Percentiles rank a stretch among this genome's conserved stretches.
Conservation (phyloP, 768 basidiomycete species). For the Pleurotus ostreatus region DNA sequence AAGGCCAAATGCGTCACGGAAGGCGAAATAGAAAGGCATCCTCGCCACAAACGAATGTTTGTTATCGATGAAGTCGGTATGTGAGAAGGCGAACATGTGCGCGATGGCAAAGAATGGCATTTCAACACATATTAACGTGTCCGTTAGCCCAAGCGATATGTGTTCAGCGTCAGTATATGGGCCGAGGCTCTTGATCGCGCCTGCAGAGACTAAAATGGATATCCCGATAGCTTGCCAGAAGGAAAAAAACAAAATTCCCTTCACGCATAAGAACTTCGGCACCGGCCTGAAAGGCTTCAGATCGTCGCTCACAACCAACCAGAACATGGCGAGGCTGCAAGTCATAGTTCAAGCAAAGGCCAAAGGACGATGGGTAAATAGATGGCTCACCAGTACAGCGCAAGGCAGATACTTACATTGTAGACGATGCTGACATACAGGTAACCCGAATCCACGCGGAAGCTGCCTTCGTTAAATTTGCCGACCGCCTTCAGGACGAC, state of each 20-base stretch:
- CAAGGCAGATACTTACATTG: slow-evolving; percentile 76
- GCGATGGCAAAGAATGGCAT: slow-evolving; percentile 97
- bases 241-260: slow-evolving; percentile 96
- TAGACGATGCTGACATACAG: slow-evolving; percentile 87
- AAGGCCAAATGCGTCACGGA: slow-evolving; percentile 83
- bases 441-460: slow-evolving; percentile 83
- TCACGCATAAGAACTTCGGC: slow-evolving; percentile 98
- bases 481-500: slow-evolving; percentile 82
- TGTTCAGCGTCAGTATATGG: slow-evolving; percentile 86
- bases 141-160: slow-evolving; percentile 86
- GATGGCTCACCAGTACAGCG: slow-evolving; percentile 59
- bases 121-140: slow-evolving; percentile 90
- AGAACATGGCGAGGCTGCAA: slow-evolving; percentile 78
- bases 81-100: slow-evolving; percentile 92
- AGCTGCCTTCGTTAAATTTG: slow-evolving; percentile 87
- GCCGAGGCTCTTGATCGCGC: slow-evolving; percentile 73
- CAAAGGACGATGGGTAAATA: background rate
- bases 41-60: slow-evolving; percentile 69
- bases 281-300: slow-evolving; percentile 89
- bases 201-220: slow-evolving; percentile 83
- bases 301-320: slow-evolving; percentile 89
- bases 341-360: background rate
- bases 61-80: slow-evolving; percentile 76
- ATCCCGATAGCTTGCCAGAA: slow-evolving; percentile 95
- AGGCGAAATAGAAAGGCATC: slow-evolving; percentile 83